Evolutionary conservation across 495 filamentous ascomycete species (phyloP).

Genomic region (Lentithecium fluviatile): DNA sequence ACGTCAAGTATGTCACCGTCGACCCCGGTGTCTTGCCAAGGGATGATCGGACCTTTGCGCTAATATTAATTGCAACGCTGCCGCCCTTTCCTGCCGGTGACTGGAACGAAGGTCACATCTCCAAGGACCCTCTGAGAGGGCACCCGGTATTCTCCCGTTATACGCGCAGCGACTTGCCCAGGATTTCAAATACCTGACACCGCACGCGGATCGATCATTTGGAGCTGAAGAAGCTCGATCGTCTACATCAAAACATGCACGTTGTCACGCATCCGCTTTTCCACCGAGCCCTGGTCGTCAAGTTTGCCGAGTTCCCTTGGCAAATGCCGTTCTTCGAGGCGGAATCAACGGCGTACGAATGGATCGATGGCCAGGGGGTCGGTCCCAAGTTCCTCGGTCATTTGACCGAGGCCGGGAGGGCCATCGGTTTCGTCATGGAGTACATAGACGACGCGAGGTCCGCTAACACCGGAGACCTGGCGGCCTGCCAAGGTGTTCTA

Average conservation of each 20-base stretch:
- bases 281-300: background rate
- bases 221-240: background rate
- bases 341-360: background rate
- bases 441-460: background rate
- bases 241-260: slow-evolving; percentile 7
- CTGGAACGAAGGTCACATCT: slow-evolving; percentile 5
- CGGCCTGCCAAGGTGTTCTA: background rate
- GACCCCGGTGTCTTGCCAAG: too few relatives aligned
- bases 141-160: background rate
- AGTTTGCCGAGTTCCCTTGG: slow-evolving; percentile 4
- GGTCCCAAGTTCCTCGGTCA: slow-evolving; percentile 6
- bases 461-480: background rate
- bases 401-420: slow-evolving; percentile 1
- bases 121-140: background rate
- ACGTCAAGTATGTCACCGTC: too few relatives aligned
- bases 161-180: background rate
- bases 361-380: background rate
- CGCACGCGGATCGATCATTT: background rate
- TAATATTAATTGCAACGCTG: too few relatives aligned
- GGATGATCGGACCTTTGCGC: too few relatives aligned
- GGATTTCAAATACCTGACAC: background rate
- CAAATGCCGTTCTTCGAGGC: slow-evolving; percentile 1
- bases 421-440: slow-evolving; percentile 4
- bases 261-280: background rate
- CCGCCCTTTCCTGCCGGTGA: background rate